phyloP scores from a whole-genome alignment of 1,139 yeast genomes.

The Blastobotrys aristatus region DNA sequence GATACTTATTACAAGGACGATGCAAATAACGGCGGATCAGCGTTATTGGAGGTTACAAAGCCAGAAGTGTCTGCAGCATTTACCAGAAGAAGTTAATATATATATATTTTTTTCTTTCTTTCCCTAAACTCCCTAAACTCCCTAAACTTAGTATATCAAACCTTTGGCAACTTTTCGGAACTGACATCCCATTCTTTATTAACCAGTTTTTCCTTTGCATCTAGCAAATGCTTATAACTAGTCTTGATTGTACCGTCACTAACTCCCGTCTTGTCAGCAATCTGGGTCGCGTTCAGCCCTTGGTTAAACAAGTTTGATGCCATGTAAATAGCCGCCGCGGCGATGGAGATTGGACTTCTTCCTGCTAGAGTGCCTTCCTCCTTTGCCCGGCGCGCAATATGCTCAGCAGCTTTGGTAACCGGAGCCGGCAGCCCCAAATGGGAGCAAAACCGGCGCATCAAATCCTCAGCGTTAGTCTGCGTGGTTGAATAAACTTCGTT shows the following conservation, averaged over 20 bases:
- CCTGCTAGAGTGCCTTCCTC: constrained; percentile 95
- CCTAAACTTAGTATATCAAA: too few relatives aligned
- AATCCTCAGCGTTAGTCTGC: constrained; percentile 89
- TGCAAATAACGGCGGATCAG: constrained; percentile 18
- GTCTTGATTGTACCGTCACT: constrained; percentile 97
- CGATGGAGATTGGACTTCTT: constrained; percentile 93
- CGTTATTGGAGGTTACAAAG: constrained; percentile 39
- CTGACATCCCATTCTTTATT: constrained; percentile 79
- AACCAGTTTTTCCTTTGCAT: constrained; percentile 63
- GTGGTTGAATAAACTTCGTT: constrained; percentile 53
- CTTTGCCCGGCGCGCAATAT: constrained; percentile 82
- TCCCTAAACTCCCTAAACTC: too few relatives aligned
- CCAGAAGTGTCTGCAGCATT: constrained; percentile 43
- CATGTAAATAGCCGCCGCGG: constrained; percentile 96
- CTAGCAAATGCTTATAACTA: constrained; percentile 76
- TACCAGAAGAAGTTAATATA: constrained; percentile 1
- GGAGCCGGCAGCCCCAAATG: constrained; percentile 83
- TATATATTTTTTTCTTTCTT: constrained; percentile 1
- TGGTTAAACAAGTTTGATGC: constrained; percentile 78
- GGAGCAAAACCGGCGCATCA: constrained; percentile 93
- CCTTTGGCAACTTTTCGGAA: constrained; percentile 55
- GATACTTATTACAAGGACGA: constrained; percentile 43
- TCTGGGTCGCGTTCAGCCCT: constrained; percentile 60
- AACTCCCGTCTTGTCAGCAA: constrained; percentile 94
- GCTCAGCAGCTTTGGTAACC: constrained; percentile 89